Evolutionary conservation across 2,329 filamentous ascomycete genomes (phyloP), one percentile per base, ranked within the genome.

Genomic region (Macrophomina tecta): DNA sequence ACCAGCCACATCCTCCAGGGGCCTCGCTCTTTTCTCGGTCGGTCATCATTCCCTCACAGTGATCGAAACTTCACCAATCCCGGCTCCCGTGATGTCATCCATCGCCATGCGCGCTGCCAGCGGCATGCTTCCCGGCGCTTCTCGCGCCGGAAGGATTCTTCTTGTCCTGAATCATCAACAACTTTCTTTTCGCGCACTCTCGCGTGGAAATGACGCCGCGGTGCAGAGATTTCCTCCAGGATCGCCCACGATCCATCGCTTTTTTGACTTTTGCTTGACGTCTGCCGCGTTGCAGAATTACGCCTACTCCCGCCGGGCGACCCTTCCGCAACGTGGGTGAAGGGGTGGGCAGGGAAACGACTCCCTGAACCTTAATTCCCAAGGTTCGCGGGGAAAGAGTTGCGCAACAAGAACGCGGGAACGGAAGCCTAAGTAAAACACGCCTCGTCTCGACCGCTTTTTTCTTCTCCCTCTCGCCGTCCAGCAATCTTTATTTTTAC

Each of bases 61-160:
- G 28, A 16, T 14, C 16, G 12, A 34, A 32, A 16, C 49, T 14
- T 16, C 23, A 32, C 51, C 51, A 52, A 34, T 28, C 30, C 34
- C 32, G 5, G 32, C 5, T 28, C 16, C 32, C 7, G 34, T 55
- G 52, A 55, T 34, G 30, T 55, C 52, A 55, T 38, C 52, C 34
- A 55, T 55, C 52, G 52, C 52, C 34, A 55, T 55, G 52, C 52
- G 52, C 52, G 52, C 34, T 16, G 32, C 12, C 30, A 34, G 52
- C 32, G 52, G 52, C 32, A 55, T 34, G 46, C 18, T 28, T 11
- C 23, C 46, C 46, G 46, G 46, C 18, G 23, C 46, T 49, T 49
- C 18, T 28, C 16, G n/a, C 42, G 12, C 51, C 8, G 16, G 32
- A 55, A 55, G 32, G 32, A 34, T 49, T 30, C 11, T 2, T 51